Conservation (phyloP, 176 grass and related monocot genomes). For the Rhipidocladum racemiflorum region DNA sequence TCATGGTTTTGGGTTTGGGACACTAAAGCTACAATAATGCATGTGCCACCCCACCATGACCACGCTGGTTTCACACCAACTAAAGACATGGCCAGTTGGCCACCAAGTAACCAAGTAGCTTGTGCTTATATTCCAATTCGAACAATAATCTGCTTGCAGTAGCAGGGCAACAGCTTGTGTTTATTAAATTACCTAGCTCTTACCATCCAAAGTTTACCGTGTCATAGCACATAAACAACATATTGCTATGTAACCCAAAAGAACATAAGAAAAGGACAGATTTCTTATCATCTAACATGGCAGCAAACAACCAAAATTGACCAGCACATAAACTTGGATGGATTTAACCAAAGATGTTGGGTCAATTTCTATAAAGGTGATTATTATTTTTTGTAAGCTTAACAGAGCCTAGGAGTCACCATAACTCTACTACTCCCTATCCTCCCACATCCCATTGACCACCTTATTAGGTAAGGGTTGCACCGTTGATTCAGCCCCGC, state of each 20-base stretch:
- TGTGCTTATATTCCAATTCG: not conserved
- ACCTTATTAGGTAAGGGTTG: not conserved
- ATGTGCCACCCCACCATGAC: not conserved
- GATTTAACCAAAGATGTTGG: not conserved
- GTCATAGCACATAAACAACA: not conserved
- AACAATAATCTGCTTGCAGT: not conserved
- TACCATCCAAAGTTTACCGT: not conserved
- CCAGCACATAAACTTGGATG: not conserved
- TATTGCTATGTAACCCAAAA: not conserved
- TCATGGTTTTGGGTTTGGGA: not conserved
- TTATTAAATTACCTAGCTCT: not conserved
- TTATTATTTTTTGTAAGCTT: not conserved
- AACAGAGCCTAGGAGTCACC: not conserved
- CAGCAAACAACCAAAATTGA: not conserved
- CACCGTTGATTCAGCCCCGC: constrained; percentile 17
- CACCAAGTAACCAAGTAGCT: constrained; percentile 15
- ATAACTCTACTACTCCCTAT: not conserved
- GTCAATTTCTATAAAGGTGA: not conserved
- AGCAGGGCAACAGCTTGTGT: not conserved
- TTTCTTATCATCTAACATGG: not conserved
- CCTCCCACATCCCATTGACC: constrained; percentile 2
- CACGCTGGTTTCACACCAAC: not conserved
- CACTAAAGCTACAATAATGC: not conserved
- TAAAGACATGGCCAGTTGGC: not conserved
- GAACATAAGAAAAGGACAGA: not conserved